phyloP scores from a whole-genome alignment of 1,284 basidiomycete species.

The Cerrena zonata region DNA sequence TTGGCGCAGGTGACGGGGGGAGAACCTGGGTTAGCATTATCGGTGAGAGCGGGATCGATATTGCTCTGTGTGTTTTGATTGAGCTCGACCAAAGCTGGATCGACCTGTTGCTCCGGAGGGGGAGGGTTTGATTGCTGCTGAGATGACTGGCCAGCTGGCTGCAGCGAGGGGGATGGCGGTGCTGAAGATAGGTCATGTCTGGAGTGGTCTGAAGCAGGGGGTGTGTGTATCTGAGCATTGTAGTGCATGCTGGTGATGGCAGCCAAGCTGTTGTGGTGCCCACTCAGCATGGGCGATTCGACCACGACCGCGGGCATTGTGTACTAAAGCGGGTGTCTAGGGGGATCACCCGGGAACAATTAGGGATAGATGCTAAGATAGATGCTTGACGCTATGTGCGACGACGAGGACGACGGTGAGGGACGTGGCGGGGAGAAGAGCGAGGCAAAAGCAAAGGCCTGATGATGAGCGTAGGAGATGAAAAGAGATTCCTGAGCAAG shows the following conservation, averaged over 20 bases:
- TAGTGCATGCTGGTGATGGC: constrained; percentile 25
- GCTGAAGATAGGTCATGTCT: constrained; percentile 23
- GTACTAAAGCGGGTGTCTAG: not conserved
- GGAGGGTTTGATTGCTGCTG: constrained; percentile 12
- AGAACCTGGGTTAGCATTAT: constrained; percentile 17
- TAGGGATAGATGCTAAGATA: constrained; percentile 8
- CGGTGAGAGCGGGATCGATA: constrained; percentile 22
- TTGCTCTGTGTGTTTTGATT: constrained; percentile 15
- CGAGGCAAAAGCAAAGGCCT: constrained; percentile 7
- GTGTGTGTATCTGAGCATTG: constrained; percentile 28
- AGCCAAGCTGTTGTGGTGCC: constrained; percentile 25
- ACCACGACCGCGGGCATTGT: constrained; percentile 28
- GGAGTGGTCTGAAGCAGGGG: constrained; percentile 27
- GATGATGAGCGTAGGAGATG: constrained; percentile 5
- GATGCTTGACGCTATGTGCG: constrained; percentile 4
- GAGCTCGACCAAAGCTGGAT: constrained; percentile 19
- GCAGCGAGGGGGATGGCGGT: constrained; percentile 21
- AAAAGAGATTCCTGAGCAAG: constrained; percentile 7
- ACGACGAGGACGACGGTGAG: not conserved
- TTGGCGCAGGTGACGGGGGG: constrained; percentile 47
- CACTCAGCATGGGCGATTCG: constrained; percentile 26
- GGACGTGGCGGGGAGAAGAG: constrained; percentile 1
- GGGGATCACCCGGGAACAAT: constrained; percentile 6
- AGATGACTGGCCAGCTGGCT: constrained; percentile 5
- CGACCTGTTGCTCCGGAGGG: constrained; percentile 18